phyloP scores from a whole-genome alignment of 352 stramenopile genomes.

The Pythium phragmiticola region DNA sequence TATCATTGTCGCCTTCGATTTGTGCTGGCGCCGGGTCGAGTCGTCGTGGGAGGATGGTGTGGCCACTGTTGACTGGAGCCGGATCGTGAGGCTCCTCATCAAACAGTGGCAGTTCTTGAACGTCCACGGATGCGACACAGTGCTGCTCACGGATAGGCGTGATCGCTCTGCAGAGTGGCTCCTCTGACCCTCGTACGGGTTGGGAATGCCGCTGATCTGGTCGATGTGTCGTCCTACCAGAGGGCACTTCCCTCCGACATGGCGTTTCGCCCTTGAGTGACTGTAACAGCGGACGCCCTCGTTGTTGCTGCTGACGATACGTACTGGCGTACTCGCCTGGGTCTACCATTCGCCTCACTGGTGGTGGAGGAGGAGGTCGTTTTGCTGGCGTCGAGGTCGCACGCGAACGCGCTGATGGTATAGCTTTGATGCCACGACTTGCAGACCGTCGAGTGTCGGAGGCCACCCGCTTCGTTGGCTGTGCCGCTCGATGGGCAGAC shows the following conservation, averaged over 20 bases:
- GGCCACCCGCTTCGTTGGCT: neutral
- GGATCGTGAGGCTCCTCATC: neutral
- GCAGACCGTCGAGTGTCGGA: neutral
- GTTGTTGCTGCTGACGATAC: conserved; percentile 3
- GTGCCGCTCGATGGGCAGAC: conserved; percentile 36
- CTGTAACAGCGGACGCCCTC: neutral
- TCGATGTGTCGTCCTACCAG: neutral
- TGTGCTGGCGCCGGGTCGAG: neutral
- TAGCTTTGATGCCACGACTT: too few relatives aligned
- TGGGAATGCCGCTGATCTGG: neutral
- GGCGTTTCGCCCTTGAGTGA: neutral
- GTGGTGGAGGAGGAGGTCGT: too few relatives aligned
- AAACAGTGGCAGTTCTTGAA: conserved; percentile 10
- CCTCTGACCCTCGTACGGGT: neutral
- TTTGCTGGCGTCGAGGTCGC: too few relatives aligned
- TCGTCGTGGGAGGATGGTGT: neutral
- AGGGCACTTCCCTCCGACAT: neutral
- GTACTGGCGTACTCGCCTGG: neutral
- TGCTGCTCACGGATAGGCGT: neutral
- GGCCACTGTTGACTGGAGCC: neutral
- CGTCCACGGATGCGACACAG: neutral
- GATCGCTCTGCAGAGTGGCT: neutral
- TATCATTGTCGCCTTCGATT: neutral
- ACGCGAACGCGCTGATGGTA: too few relatives aligned
- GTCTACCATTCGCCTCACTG: conserved; percentile 2